These are phyloP conservation scores for Dactylellina sp. DNA, from an alignment of 2,329 filamentous ascomycete genomes.

Conservation along the genomic window DNA sequence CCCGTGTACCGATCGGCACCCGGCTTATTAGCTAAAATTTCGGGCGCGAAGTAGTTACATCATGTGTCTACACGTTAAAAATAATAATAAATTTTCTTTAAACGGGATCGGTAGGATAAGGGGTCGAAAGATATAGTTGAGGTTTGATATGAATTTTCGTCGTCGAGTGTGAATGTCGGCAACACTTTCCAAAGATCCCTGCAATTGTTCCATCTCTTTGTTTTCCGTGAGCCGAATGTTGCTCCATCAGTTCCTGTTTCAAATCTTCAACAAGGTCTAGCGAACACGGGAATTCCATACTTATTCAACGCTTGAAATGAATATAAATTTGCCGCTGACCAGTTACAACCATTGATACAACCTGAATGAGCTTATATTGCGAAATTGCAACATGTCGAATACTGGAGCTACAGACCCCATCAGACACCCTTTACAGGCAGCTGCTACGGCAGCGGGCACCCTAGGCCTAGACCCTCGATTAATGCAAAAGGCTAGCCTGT, in stretches of 20 bases:
- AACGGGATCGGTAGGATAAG: too few relatives aligned
- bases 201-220: too few relatives aligned
- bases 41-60: too few relatives aligned
- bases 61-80: too few relatives aligned
- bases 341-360: not conserved
- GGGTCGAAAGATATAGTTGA: too few relatives aligned
- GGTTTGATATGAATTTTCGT: too few relatives aligned
- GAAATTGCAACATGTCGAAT: slow-evolving; percentile 43
- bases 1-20: too few relatives aligned
- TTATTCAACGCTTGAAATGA: not conserved
- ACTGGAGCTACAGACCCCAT: slow-evolving; percentile 28
- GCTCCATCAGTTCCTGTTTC: not conserved
- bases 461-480: slow-evolving; percentile 64
- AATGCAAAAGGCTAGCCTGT: slow-evolving; percentile 60
- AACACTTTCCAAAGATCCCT: too few relatives aligned
- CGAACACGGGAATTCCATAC: not conserved
- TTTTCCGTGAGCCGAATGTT: not conserved
- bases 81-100: too few relatives aligned
- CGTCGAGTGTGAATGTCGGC: too few relatives aligned
- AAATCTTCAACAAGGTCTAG: not conserved
- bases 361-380: not conserved
- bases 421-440: slow-evolving; percentile 65
- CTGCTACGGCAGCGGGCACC: slow-evolving; percentile 64
- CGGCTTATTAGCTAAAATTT: too few relatives aligned
- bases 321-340: not conserved